Conservation (phyloP, 176 grass and related monocot genomes). For the Bonia amplexicaulis region DNA sequence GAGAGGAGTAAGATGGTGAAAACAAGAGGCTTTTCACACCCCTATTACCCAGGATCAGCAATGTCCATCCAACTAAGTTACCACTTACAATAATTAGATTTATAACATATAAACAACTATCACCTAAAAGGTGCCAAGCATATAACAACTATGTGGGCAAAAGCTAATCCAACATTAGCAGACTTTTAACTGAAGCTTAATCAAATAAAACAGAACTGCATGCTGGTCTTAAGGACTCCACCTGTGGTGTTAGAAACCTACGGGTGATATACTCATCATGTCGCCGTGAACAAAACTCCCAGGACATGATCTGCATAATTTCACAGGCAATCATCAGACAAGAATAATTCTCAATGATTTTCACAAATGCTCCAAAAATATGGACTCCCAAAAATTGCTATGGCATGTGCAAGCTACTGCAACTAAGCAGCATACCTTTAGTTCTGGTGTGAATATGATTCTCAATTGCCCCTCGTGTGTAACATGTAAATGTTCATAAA, state of each 20-base stretch:
- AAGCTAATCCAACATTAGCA: not conserved
- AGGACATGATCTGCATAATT: conserved; percentile 73
- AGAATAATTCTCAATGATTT: conserved; percentile 38
- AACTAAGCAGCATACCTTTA: conserved; percentile 59
- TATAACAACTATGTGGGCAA: not conserved
- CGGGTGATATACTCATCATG: conserved; percentile 88
- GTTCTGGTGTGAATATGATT: conserved; percentile 93
- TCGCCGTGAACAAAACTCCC: conserved; percentile 87
- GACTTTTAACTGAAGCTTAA: not conserved
- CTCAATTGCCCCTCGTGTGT: conserved; percentile 81
- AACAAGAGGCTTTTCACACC: not conserved
- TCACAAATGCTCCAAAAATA: conserved; percentile 13
- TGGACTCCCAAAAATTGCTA: not conserved
- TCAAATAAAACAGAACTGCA: not conserved
- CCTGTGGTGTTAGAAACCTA: conserved; percentile 83
- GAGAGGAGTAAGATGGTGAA: not conserved
- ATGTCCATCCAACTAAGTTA: not conserved
- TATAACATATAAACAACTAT: not conserved
- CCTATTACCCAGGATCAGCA: not conserved
- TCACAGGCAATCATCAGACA: conserved; percentile 22
- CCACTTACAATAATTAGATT: not conserved
- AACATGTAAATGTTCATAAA: conserved; percentile 90
- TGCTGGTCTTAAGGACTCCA: conserved; percentile 14
- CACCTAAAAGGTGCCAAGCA: not conserved
- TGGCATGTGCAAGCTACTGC: not conserved